These are phyloP conservation scores for Lomentospora prolificans DNA, from an alignment of 2,329 filamentous ascomycete genomes.

Conservation along the genomic window DNA sequence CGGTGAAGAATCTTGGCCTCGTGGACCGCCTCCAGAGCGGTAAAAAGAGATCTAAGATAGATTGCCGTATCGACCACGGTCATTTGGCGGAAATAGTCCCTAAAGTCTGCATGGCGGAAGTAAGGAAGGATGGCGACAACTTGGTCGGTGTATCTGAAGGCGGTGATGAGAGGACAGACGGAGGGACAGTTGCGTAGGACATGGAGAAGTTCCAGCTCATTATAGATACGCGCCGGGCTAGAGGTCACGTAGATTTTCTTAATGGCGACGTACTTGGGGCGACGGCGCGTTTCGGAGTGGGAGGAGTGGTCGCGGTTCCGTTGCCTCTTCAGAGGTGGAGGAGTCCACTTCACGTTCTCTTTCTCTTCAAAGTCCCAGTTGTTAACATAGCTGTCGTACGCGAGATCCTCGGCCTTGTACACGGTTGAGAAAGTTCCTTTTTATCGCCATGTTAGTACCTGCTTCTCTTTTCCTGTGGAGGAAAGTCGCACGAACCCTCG, in stretches of 20 bases:
- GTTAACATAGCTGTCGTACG: slow-evolving; percentile 75
- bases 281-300: slow-evolving; percentile 13
- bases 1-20: slow-evolving; percentile 77
- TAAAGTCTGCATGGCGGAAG: slow-evolving; percentile 91
- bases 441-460: slow-evolving; percentile 11
- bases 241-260: slow-evolving; percentile 99
- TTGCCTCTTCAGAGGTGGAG: slow-evolving; percentile 53
- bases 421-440: slow-evolving; percentile 97
- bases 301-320: slow-evolving; percentile 23
- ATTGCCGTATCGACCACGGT: slow-evolving; percentile 75
- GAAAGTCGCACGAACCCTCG: slow-evolving; percentile 75
- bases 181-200: slow-evolving; percentile 74
- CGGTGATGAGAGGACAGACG: slow-evolving; percentile 91
- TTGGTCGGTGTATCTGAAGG: slow-evolving; percentile 90
- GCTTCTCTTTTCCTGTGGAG: too few relatives aligned
- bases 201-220: slow-evolving; percentile 88
- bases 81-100: slow-evolving; percentile 88
- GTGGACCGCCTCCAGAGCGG: slow-evolving; percentile 75
- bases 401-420: slow-evolving; percentile 92
- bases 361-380: slow-evolving; percentile 69
- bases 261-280: slow-evolving; percentile 77
- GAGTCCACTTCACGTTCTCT: slow-evolving; percentile 56
- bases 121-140: slow-evolving; percentile 92
- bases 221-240: slow-evolving; percentile 84
- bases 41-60: slow-evolving; percentile 84